Base-by-base conservation (phyloP, 1,139 yeast genomes). In the Sugiyamaella sp. region DNA sequence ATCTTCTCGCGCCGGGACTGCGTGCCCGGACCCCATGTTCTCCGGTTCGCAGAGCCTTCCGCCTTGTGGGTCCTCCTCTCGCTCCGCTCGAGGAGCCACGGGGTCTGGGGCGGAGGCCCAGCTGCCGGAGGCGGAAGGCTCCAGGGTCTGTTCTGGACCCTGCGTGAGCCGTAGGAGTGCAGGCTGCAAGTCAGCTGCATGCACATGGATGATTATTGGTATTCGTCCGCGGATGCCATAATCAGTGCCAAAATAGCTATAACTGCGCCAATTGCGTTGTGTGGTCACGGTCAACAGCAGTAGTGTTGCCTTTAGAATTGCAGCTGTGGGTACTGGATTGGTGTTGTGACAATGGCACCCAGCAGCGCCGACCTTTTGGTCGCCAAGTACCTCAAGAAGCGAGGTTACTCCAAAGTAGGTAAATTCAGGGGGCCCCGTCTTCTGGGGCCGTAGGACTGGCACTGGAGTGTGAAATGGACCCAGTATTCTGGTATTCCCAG, bases 341-440 rank as follows among this genome's bases (percentile, higher is more conserved):
- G 10, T 5, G 10, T 24, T 24, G 5, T 24, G 9, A 24, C 8
- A 29, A 12, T 29, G 35, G 35, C 8, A 29, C n/a, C 35, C 8
- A 29, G 10, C 9, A 24, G 10, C 5, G 35, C 35, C 19, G 49
- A 46, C 14, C 17, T 20, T 10, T 8, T 46, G 14, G 57, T 56
- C 5, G 59, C 59, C 17, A 45, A 48, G 17, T 56, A 53, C 27
- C 50, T 56, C 4, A 29, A 49, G 22, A 49, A 51, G 17, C 29
- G 52, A 2, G 59, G 59, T 2, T 52, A 46, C 33, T 19, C 12
- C 9, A 41, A 46, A 10, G 54, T 51, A 37, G 19, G 52, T 29
- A 29, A 29, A 45, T 17, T 29, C 12, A 24, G 16, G 19, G 46
- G 19, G 38, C 40, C 21, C 16, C 20, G 32, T 16, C 33, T 27